Conservation (phyloP, 192 early-diverging fungal genomes). For the Pilobolus umbonatus region DNA sequence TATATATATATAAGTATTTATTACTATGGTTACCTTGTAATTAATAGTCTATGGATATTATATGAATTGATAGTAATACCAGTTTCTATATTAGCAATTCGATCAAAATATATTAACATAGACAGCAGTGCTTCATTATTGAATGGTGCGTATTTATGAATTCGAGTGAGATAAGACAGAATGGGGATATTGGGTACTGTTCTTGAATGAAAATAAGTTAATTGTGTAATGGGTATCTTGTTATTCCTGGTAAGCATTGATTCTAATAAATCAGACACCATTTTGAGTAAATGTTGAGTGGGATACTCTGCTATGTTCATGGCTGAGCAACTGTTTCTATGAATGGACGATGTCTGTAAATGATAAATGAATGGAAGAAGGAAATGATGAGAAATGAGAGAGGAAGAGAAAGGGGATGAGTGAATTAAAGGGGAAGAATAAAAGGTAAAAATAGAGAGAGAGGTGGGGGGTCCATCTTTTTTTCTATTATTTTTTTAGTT, state of each 20-base stretch:
- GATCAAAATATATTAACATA: conserved; percentile 68
- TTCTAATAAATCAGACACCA: conserved; percentile 48
- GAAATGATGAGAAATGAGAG: not conserved
- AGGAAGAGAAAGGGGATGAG: not conserved
- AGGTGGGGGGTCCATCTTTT: not conserved
- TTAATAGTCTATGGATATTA: conserved; percentile 66
- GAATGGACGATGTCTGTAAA: not conserved
- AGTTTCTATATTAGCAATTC: conserved; percentile 48
- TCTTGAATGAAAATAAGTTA: conserved; percentile 70
- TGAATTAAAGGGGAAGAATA: not conserved
- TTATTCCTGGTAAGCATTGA: conserved; percentile 47
- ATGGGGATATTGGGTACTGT: conserved; percentile 62
- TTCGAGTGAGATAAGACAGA: conserved; percentile 60
- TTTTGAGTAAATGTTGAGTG: conserved; percentile 37
- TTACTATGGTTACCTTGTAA: conserved; percentile 38
- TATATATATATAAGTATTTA: not conserved
- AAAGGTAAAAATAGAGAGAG: not conserved
- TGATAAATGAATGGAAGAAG: not conserved
- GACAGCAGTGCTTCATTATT: conserved; percentile 61
- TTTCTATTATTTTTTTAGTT: conserved; percentile 3
- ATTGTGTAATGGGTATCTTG: conserved; percentile 21
- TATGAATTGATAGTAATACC: conserved; percentile 56
- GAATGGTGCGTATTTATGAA: conserved; percentile 64
- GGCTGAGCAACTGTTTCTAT: not conserved
- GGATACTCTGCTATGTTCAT: conserved; percentile 42